A percentile compares a stretch with the other conserved stretches of the same genome.
These are phyloP conservation scores for Lathyrus sativus DNA, from an alignment of 306 rosid species.

Conservation along the genomic window DNA sequence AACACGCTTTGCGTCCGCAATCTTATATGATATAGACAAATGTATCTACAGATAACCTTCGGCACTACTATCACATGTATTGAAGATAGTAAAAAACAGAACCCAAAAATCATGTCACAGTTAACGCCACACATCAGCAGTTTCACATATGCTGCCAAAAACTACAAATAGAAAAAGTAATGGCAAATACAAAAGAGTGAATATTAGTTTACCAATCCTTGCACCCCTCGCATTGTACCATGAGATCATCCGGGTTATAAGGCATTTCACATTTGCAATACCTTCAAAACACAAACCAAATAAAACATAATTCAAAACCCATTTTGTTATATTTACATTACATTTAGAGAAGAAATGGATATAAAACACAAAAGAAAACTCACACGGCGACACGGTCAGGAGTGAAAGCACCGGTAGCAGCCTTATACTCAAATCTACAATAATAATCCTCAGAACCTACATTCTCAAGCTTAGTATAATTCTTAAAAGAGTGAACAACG, in stretches of 20 bases:
- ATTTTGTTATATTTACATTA: too few species aligned
- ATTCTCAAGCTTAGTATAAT: conserved; percentile 81
- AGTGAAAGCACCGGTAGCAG: conserved; percentile 81
- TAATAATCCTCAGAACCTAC: conserved; percentile 85
- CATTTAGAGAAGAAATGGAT: too few species aligned
- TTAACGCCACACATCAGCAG: too few species aligned
- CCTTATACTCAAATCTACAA: conserved; percentile 88
- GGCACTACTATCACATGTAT: too few species aligned
- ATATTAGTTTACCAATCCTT: conserved; percentile 71
- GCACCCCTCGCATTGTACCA: conserved; percentile 96
- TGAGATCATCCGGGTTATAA: conserved; percentile 88
- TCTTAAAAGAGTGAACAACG: conserved; percentile 75
- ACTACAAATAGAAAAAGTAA: conserved; percentile 30
- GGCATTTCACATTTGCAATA: conserved; percentile 97
- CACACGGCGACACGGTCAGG: conserved; percentile 95
- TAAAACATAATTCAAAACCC: too few species aligned
- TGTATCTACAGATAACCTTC: too few species aligned
- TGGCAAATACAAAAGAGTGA: conserved; percentile 25
- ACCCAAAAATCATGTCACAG: too few species aligned
- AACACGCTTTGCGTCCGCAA: too few species aligned
- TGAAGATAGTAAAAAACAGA: too few species aligned
- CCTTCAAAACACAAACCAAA: conserved; percentile 36
- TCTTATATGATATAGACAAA: too few species aligned
- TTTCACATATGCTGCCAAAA: too few species aligned
- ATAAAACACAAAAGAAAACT: conserved; percentile 36